Base-by-base conservation (phyloP, 768 basidiomycete species). In the Dictyophora rubrovolvata region DNA sequence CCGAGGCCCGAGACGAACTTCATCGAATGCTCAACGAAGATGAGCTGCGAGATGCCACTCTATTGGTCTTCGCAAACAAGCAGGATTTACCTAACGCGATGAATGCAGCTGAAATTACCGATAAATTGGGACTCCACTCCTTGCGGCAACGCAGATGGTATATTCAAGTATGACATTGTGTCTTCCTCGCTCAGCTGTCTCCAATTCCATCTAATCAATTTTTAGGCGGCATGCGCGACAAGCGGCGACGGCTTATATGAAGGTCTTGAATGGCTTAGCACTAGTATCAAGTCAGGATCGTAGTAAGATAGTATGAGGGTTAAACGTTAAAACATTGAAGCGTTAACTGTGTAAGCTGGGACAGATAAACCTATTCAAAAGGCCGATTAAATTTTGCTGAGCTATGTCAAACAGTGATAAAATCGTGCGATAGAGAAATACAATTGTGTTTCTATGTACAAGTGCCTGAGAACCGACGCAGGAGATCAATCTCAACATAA, bases 1-100 rank as follows among this genome's bases (percentile, higher is more conserved):
- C 91, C 46, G 96, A 99, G 77, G 96, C 96, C 60, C 87, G 96
- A 62, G 96, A 98, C 77, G 96, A 99, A 75, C 84, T 99, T 57
- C 96, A 98, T 73, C 87, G 96, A 69, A 99, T 99, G 96, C 75
- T 99, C 73, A 97, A 96, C 74, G 96, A 99, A 74, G 96, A 98
- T 70, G 96, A 99, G 76, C 87, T 99, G 66, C 91, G 94, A 64
- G 94, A 97, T 73, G 96, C 95, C 55, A 87, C 96, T 68, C 88
- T 99, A 65, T 84, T 99, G 65, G 96, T 47, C 47, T 74, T 86
- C 23, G 83, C 81, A 60, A 85, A 82, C 69, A 86, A 86, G 69
- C 77, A 80, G 65, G 84, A 87, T 69, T 60, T 77, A 42, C 77
- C 82, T 12, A 75, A 77, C 60, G 73, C 76, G 35, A 72, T 80